Base-by-base conservation (phyloP, 2,329 filamentous ascomycete genomes). In the Aspergillus sp. region DNA sequence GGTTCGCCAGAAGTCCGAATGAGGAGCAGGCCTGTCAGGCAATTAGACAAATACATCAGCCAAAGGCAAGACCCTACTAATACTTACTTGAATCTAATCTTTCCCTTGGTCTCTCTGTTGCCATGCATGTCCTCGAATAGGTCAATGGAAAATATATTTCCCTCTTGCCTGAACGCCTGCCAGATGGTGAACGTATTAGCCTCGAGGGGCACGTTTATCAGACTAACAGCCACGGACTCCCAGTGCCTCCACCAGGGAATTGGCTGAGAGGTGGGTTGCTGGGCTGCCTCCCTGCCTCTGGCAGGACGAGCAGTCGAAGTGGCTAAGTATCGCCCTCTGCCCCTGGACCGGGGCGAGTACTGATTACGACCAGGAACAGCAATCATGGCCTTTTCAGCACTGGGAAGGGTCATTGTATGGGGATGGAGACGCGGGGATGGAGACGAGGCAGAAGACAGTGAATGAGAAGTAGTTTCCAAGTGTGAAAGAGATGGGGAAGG, bases 131-230 rank as follows among this genome's bases (percentile, higher is more conserved):
- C 58, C 41, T 78, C 73, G 42, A 70, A 74, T 1, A 85, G 67
- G 9, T 84, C 78, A 33, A 86, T 77, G 33, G 66, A 75, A 3
- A 63, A 64, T 8, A 87, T 72, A 4, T 66, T 66, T 1, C 82
- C 81, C 48, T 80, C 69, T 0, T 55, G 49, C 1, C 66, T 61
- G 50, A 88, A 78, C 12, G 73, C 73, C 2, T 69, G 57, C 61
- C 75, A 80, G 1, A 87, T 53, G 3, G 58, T 59, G 5, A 60
- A 58, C 0, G 70, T 70, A 29, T 55, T 67, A 5, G 58, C 56
- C 26, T 62, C 57, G 5, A 42, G 38, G 0, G 72, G 70, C 3
- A 75, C 45, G 4, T 58, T 56, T 2, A 42, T 49, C 7, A 75
- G 41, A 19, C 48, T 61, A n/a, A 73, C 46, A 4, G 59, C 60